Conservation (phyloP, 2,329 filamentous ascomycete genomes). For the Paecilomyces formosus region DNA sequence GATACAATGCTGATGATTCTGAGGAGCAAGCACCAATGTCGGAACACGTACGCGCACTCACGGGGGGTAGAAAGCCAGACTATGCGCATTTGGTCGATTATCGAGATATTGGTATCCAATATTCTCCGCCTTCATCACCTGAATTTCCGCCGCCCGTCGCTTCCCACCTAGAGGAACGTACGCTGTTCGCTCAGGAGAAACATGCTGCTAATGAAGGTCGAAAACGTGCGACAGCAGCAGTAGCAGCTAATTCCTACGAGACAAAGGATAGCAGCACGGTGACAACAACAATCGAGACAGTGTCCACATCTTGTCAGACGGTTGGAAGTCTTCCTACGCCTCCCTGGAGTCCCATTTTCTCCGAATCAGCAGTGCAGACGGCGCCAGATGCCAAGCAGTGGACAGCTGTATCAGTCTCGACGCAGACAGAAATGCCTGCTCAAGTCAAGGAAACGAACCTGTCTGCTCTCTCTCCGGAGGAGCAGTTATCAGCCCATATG, state of each 20-base stretch:
- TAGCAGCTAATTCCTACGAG: conserved; percentile 5
- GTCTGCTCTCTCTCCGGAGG: conserved; percentile 7
- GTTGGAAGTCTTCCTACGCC: conserved; percentile 28
- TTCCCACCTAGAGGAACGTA: conserved; percentile 15
- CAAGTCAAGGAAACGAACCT: conserved; percentile 9
- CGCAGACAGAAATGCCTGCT: conserved; percentile 25
- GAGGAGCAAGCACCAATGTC: conserved; percentile 4
- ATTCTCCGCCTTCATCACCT: conserved; percentile 73
- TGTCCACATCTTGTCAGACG: conserved; percentile 38
- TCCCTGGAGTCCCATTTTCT: conserved; percentile 25
- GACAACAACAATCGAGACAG: conserved; percentile 26
- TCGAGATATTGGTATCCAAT: conserved; percentile 71
- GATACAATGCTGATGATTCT: conserved; percentile 15
- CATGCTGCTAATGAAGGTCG: background rate
- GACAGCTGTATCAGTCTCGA: conserved; percentile 11
- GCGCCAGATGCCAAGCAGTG: background rate
- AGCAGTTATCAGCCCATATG: conserved; percentile 12
- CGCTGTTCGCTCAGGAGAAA: background rate
- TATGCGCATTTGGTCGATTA: conserved; percentile 47
- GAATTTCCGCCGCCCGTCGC: conserved; percentile 13
- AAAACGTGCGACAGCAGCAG: background rate
- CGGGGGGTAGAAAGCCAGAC: conserved; percentile 31
- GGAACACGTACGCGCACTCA: conserved; percentile 25
- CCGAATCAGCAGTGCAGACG: conserved; percentile 8
- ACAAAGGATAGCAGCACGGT: conserved; percentile 24